Base-by-base conservation (phyloP, 257 asterid species). In the Plantago ovata region DNA sequence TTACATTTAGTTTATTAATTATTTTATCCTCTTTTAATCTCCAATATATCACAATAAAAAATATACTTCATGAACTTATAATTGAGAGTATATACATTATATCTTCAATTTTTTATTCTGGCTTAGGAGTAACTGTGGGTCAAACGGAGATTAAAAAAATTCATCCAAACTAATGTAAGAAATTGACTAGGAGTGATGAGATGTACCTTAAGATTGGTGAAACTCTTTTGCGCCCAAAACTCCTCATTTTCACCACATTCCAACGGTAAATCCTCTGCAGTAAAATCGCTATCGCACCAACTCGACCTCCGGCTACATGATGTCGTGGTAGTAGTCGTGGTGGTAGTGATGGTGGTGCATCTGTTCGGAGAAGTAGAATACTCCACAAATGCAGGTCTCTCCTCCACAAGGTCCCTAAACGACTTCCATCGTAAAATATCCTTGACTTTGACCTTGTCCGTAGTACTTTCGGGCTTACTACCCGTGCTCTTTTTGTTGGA, bases 381-480 rank as follows among this genome's bases (percentile, higher is more conserved):
- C 59, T 65, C 69, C 54, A 38, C 56, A 19, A 76, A 69, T 24
- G 69, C 54, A 13, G 77, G 53, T 36, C 51, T 52, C 60, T 84
- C 90, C 43, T 81, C 93, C 49, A 36, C 79, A 66, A 80, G 20
- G 71, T 81, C 89, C 79, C 86, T 53, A 52, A 81, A 85, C 16
- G 96, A 88, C 49, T 70, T 81, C 96, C 90, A 89, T 65, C 94
- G 80, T 14, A 89, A 24, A 60, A 89, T 89, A 61, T 89, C 95
- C 63, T 89, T 89, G 59, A 85, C 94, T 73, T 78, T 83, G 45
- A 80, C 81, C 12, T 60, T 70, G 10, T 42, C 64, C 9, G 48
- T 65, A 45, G 71, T 0, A 24, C 1, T 53, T 13, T 48, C 20
- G 42, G 44, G 6, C 45, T 33, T 58, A 21, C 48, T 21, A 15